Evolutionary conservation across 2,329 filamentous ascomycete genomes (phyloP), one percentile per base, ranked within the genome.

Genomic region (Ascochyta rabiei): DNA sequence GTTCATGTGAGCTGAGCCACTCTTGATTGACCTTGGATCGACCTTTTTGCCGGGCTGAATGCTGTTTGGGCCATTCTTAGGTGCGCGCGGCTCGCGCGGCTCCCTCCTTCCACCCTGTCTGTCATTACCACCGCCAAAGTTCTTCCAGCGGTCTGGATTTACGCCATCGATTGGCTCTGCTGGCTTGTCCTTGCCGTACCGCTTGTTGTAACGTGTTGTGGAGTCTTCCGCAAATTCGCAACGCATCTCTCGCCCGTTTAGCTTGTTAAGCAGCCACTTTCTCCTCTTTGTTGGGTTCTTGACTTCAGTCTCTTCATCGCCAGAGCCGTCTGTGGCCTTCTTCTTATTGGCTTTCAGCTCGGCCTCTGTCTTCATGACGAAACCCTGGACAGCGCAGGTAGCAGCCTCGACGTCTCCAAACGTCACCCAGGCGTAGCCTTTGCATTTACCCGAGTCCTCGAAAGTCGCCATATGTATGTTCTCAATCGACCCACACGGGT

Each of bases 391-490:
- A 3, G 90, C 90, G 67, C 83, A 84, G 44, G 87, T 85, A 0
- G 91, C 91, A 0, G 89, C 84, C 52, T 90, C 86, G 10, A 93
- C 71, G 45, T 92, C 87, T 71, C 88, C 87, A 76, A 98, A 99
- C 58, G 90, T 90, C 57, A 99, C 86, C 93, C 95, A 99, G 6
- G 89, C 95, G 77, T 89, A 99, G 16, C 95, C 96, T 79, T 98
- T 98, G 81, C 95, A 99, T 79, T 98, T 99, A 38, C 95, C 95
- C 18, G 89, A 89, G 75, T 99, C 96, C 75, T 98, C 91, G 71
- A 99, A 99, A 0, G 93, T 96, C 2, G 95, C 95, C 63, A 98
- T 81, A 77, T 96, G 93, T 61, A 91, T 84, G 79, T 90, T 90
- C 48, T 88, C 85, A 58, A 98, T 86, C 59, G 88, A 82, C 45